Conservation (phyloP, 768 basidiomycete genomes). For the Boletus insuetus region DNA sequence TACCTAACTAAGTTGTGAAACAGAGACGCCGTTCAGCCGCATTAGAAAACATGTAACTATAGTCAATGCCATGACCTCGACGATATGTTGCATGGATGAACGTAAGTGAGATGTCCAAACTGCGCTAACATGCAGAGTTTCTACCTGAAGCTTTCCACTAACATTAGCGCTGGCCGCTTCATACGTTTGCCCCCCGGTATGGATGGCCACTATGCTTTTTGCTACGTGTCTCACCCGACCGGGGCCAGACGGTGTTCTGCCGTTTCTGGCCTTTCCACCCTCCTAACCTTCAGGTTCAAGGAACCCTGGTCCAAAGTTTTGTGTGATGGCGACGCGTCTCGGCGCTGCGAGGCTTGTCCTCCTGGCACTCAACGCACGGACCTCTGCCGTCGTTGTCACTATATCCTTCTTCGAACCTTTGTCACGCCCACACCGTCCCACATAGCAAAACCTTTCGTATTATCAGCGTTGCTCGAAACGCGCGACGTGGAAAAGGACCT, state of each 20-base stretch:
- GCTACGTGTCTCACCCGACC: no score
- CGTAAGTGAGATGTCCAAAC: no score
- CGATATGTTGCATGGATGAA: no score
- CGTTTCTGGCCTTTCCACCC: no score
- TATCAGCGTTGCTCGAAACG: constrained; percentile 22
- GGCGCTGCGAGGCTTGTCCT: constrained; percentile 4
- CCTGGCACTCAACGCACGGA: constrained; percentile 2
- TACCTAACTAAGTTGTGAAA: background rate
- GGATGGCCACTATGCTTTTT: no score
- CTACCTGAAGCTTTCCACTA: no score
- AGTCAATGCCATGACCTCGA: background rate
- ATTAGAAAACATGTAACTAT: background rate
- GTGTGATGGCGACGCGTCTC: constrained; percentile 11
- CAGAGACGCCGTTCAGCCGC: no score
- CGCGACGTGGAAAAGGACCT: background rate
- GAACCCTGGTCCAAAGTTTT: constrained; percentile 1
- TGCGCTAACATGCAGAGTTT: no score
- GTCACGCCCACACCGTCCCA: constrained; percentile 1
- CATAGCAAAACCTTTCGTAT: constrained; percentile 18
- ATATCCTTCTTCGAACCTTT: constrained; percentile 9
- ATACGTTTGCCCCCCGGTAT: no score
- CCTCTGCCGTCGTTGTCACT: background rate
- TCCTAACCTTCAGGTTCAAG: no score
- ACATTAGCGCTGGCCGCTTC: no score
- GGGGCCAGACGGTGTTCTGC: no score